These are phyloP conservation scores for Guyanaporus albipodus DNA, from an alignment of 768 basidiomycete species.

Conservation along the genomic window DNA sequence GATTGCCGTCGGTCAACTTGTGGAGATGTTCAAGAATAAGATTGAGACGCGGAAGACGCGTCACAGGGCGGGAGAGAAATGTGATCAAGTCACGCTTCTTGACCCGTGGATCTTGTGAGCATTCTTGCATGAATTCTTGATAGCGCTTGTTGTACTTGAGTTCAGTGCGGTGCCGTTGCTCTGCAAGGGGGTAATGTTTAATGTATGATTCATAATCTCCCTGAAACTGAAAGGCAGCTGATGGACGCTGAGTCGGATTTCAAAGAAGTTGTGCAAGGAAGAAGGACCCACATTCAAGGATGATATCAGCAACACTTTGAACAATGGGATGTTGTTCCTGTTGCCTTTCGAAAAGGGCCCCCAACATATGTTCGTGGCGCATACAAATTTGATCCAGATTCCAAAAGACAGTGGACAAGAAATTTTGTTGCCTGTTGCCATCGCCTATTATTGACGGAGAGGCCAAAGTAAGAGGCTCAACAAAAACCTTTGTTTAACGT, in stretches of 20 bases:
- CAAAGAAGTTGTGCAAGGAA: slow-evolving; percentile 2
- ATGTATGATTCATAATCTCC: slow-evolving; percentile 76
- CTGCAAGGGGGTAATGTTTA: slow-evolving; percentile 84
- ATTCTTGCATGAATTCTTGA: slow-evolving; percentile 58
- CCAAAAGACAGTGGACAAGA: slow-evolving; percentile 79
- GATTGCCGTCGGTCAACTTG: slow-evolving; percentile 66
- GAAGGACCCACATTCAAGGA: slow-evolving; percentile 65
- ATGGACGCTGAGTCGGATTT: slow-evolving; percentile 16
- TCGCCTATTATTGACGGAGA: slow-evolving; percentile 62
- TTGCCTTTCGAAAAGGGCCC: slow-evolving; percentile 73
- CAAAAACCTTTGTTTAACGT: slow-evolving; percentile 54
- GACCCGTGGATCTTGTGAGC: slow-evolving; percentile 59
- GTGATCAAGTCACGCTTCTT: slow-evolving; percentile 76
- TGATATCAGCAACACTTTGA: slow-evolving; percentile 77
- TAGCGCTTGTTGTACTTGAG: slow-evolving; percentile 66
- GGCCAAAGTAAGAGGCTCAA: slow-evolving; percentile 57
- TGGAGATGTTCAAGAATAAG: slow-evolving; percentile 69
- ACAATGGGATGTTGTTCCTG: slow-evolving; percentile 82
- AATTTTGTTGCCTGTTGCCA: slow-evolving; percentile 50
- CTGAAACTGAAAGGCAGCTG: slow-evolving; percentile 45
- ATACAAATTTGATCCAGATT: slow-evolving; percentile 68
- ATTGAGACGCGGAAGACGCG: slow-evolving; percentile 77
- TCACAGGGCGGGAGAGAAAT: slow-evolving; percentile 82
- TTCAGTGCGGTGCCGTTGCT: slow-evolving; percentile 77
- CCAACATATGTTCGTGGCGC: slow-evolving; percentile 68